A percentile compares a stretch with the other conserved stretches of the same genome.
phyloP scores from a whole-genome alignment of 768 basidiomycete genomes.

The Lentinus brumalis region DNA sequence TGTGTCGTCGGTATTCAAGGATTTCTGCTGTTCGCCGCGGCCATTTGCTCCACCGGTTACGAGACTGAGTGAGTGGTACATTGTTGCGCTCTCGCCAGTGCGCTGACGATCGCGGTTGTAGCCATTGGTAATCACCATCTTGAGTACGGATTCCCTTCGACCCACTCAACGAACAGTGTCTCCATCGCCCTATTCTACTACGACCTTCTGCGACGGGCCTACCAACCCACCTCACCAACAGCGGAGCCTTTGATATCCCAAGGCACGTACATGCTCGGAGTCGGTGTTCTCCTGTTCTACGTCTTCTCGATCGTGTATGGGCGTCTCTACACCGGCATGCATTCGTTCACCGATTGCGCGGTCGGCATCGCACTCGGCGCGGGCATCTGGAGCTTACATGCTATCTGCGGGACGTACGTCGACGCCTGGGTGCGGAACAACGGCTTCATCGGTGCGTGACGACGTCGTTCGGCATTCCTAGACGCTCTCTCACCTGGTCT shows the following conservation, averaged over 20 bases:
- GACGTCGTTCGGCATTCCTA: background rate
- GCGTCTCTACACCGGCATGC: conserved; percentile 86
- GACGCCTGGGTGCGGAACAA: conserved; percentile 43
- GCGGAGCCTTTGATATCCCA: conserved; percentile 41
- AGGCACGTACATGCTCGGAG: conserved; percentile 42
- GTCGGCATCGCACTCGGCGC: conserved; percentile 67
- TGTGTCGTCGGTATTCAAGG: conserved; percentile 84
- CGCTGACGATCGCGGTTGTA: conserved; percentile 28
- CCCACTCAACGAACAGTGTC: conserved; percentile 89
- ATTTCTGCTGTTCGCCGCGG: conserved; percentile 86
- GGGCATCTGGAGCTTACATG: conserved; percentile 56
- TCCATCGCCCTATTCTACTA: conserved; percentile 87
- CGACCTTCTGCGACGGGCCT: conserved; percentile 55
- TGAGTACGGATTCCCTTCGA: conserved; percentile 96
- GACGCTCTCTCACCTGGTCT: conserved; percentile 21
- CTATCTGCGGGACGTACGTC: conserved; percentile 37
- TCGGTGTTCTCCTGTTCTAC: conserved; percentile 54
- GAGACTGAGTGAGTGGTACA: conserved; percentile 61
- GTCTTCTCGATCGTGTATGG: conserved; percentile 75
- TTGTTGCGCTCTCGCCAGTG: background rate
- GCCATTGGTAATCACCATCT: conserved; percentile 80
- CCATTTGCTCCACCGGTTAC: conserved; percentile 90
- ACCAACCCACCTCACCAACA: conserved; percentile 24
- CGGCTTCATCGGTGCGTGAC: conserved; percentile 38
- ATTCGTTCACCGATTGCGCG: conserved; percentile 76